Percentiles rank a stretch among this genome's conserved stretches.
These are phyloP conservation scores for Croton setiger DNA, from an alignment of 441 rosid species.

Conservation along the genomic window DNA sequence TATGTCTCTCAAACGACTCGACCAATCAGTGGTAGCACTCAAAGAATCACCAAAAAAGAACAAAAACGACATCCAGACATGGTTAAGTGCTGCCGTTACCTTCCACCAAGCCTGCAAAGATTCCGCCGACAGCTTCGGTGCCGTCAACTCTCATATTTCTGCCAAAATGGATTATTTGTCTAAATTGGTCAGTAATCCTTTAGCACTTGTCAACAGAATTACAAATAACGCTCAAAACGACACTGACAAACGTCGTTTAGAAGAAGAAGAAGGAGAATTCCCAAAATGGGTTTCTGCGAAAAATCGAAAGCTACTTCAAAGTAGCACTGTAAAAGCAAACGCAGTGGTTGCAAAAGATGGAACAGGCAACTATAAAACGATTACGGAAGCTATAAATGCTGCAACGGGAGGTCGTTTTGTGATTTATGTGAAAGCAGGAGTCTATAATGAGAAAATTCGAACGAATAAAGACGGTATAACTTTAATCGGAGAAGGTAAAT, in stretches of 20 bases:
- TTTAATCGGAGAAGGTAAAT: conserved; percentile 80
- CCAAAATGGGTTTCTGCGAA: conserved; percentile 60
- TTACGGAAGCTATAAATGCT: conserved; percentile 64
- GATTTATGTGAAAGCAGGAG: conserved; percentile 67
- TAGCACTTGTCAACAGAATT: conserved; percentile 50
- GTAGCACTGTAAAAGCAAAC: conserved; percentile 37
- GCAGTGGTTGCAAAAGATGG: conserved; percentile 79
- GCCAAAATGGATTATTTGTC: conserved; percentile 59
- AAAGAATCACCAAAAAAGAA: conserved; percentile 30
- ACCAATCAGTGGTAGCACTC: conserved; percentile 49
- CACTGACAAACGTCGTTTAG: conserved; percentile 17
- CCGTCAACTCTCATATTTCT: conserved; percentile 28
- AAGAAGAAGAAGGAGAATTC: conserved; percentile 20
- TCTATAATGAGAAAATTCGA: conserved; percentile 61
- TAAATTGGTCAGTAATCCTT: conserved; percentile 50
- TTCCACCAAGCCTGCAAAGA: conserved; percentile 78
- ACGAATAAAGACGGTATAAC: conserved; percentile 56
- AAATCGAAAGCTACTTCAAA: conserved; percentile 47
- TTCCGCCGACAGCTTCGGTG: conserved; percentile 28
- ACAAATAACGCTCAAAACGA: conserved; percentile 1
- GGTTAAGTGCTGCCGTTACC: conserved; percentile 73
- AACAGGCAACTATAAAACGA: conserved; percentile 53
- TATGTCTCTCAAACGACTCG: conserved; percentile 55
- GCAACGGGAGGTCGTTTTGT: conserved; percentile 59
- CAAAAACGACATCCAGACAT: conserved; percentile 60